Evolutionary conservation across 495 filamentous ascomycete genomes (phyloP).

Genomic region (Penicillium soppii): DNA sequence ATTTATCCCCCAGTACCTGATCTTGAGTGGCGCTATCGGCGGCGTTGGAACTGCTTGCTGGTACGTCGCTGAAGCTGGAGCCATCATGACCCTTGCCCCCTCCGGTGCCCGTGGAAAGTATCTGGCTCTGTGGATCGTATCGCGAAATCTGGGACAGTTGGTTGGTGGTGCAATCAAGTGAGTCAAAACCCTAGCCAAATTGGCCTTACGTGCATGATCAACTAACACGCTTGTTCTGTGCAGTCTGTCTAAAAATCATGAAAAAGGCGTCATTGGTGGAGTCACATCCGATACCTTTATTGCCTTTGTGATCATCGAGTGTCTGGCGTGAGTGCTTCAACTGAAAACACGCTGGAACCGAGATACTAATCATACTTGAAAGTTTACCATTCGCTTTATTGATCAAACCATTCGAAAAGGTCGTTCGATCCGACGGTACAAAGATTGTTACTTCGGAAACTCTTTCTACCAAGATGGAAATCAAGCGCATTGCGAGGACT

Average conservation of each 20-base stretch:
- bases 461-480: slow-evolving; percentile 26
- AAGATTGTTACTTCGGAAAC: slow-evolving; percentile 26
- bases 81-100: slow-evolving; percentile 32
- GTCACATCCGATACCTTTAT: slow-evolving; percentile 29
- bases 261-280: slow-evolving; percentile 21
- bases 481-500: slow-evolving; percentile 27
- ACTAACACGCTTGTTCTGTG: background rate
- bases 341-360: background rate
- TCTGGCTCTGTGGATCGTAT: slow-evolving; percentile 32
- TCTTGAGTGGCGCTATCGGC: slow-evolving; percentile 30
- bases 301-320: slow-evolving; percentile 33
- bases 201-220: no score
- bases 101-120: slow-evolving; percentile 33
- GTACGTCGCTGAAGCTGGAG: slow-evolving; percentile 32
- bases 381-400: slow-evolving; percentile 29
- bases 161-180: slow-evolving; percentile 35
- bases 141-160: slow-evolving; percentile 29
- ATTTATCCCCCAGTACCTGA: slow-evolving; percentile 20
- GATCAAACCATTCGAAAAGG: slow-evolving; percentile 27
- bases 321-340: slow-evolving; percentile 24
- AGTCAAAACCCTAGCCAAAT: no score
- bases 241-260: slow-evolving; percentile 27
- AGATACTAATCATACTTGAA: background rate
- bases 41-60: slow-evolving; percentile 31
- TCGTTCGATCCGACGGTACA: slow-evolving; percentile 29